Conservation (phyloP, 2,329 filamentous ascomycete species). For the Thyridium curvatum region DNA sequence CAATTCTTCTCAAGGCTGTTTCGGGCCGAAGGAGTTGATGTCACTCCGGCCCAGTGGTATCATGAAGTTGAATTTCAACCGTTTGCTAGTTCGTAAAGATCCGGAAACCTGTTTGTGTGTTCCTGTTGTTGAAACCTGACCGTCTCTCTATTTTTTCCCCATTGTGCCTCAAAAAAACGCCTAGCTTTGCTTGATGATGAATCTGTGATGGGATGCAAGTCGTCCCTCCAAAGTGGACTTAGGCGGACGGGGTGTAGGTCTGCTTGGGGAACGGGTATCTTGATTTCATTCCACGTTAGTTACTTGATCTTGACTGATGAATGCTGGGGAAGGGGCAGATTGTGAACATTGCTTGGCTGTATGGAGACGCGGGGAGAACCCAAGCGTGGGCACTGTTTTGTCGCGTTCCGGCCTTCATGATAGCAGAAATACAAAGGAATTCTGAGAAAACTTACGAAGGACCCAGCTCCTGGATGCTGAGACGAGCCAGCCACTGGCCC, state of each 20-base stretch:
- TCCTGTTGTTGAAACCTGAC: slow-evolving; percentile 23
- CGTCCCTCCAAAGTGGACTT: slow-evolving; percentile 7
- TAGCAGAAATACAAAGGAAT: slow-evolving; percentile 1
- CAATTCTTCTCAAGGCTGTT: too few relatives aligned
- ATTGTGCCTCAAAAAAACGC: slow-evolving; percentile 9
- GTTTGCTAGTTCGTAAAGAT: not conserved
- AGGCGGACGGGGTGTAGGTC: slow-evolving; percentile 50
- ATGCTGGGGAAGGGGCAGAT: not conserved
- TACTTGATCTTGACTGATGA: slow-evolving; percentile 1
- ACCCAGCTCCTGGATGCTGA: slow-evolving; percentile 92
- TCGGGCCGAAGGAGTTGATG: too few relatives aligned
- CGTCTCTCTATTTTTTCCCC: slow-evolving; percentile 5
- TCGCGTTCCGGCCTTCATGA: not conserved
- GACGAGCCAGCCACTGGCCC: slow-evolving; percentile 91
- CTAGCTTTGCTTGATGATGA: slow-evolving; percentile 3
- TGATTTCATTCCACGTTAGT: slow-evolving; percentile 7
- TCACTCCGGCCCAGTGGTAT: slow-evolving; percentile 10
- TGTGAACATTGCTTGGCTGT: not conserved
- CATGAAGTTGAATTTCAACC: slow-evolving; percentile 25
- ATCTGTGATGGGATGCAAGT: slow-evolving; percentile 1
- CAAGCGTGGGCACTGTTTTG: not conserved
- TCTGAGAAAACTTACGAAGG: slow-evolving; percentile 68
- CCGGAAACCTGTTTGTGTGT: slow-evolving; percentile 4
- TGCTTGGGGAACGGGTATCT: slow-evolving; percentile 82
- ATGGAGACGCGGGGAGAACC: not conserved